These are phyloP conservation scores for Cryphonectria naterciae DNA, from an alignment of 2,329 filamentous ascomycete species.

Conservation along the genomic window DNA sequence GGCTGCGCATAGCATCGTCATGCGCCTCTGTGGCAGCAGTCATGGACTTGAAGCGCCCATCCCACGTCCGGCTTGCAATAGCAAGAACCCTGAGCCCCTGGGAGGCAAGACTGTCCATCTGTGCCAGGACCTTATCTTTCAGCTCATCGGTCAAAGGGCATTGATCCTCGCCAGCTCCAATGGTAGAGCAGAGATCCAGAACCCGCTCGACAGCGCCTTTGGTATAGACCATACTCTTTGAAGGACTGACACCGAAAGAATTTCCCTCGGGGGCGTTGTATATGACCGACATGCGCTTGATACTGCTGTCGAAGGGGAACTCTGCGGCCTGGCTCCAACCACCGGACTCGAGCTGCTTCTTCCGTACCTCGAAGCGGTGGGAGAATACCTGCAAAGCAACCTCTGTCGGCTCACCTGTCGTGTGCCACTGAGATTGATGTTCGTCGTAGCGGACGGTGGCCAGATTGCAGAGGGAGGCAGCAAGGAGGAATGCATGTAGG, in stretches of 20 bases:
- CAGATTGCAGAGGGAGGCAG: slow-evolving; percentile 68
- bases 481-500: slow-evolving; percentile 56
- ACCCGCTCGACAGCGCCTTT: slow-evolving; percentile 67
- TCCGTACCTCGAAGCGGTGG: slow-evolving; percentile 66
- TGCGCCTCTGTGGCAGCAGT: slow-evolving; percentile 36
- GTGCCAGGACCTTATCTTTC: slow-evolving; percentile 53
- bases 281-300: slow-evolving; percentile 81
- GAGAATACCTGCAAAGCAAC: slow-evolving; percentile 78
- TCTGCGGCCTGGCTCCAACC: slow-evolving; percentile 70
- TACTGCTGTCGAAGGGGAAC: slow-evolving; percentile 77
- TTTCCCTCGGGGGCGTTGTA: slow-evolving; percentile 56
- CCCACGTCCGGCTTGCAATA: slow-evolving; percentile 66
- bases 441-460: slow-evolving; percentile 61
- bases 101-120: slow-evolving; percentile 64
- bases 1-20: slow-evolving; percentile 56
- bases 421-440: slow-evolving; percentile 63
- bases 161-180: slow-evolving; percentile 48
- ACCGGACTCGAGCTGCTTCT: slow-evolving; percentile 53
- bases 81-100: slow-evolving; percentile 75
- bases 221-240: slow-evolving; percentile 59
- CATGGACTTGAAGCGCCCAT: slow-evolving; percentile 51
- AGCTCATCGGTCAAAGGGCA: slow-evolving; percentile 54
- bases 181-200: slow-evolving; percentile 57
- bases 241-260: slow-evolving; percentile 42
- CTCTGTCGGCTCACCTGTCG: slow-evolving; percentile 73